Conservation (phyloP, 257 asterid genomes). For the Scutellaria baicalensis region DNA sequence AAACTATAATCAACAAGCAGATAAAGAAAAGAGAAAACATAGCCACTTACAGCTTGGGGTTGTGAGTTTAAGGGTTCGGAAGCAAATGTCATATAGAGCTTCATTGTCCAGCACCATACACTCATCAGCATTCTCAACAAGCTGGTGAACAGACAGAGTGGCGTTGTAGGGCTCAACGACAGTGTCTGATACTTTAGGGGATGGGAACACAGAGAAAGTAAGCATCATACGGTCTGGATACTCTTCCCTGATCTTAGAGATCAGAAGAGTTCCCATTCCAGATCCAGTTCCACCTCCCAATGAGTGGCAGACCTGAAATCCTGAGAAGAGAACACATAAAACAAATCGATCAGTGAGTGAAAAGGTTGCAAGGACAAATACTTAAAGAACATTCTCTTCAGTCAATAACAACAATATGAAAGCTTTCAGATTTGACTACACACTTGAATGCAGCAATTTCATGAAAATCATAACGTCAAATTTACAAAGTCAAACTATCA, state of each 20-base stretch:
- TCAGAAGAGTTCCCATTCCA: conserved; percentile 46
- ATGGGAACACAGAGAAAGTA: conserved; percentile 42
- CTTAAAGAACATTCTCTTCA: neutral
- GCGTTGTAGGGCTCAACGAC: conserved; percentile 48
- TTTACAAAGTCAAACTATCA: too few species aligned
- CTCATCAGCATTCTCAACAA: conserved; percentile 46
- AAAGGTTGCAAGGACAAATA: neutral
- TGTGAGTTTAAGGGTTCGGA: conserved; percentile 48
- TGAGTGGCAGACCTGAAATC: conserved; percentile 47
- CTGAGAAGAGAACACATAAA: conserved; percentile 3
- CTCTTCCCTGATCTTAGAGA: conserved; percentile 44
- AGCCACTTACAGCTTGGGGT: conserved; percentile 44
- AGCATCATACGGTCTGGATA: conserved; percentile 49
- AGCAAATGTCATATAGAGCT: conserved; percentile 45
- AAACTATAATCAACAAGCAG: neutral
- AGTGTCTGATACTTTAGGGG: conserved; percentile 44
- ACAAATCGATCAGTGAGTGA: neutral
- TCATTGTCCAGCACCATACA: conserved; percentile 48
- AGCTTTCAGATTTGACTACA: too few species aligned
- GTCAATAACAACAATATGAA: neutral
- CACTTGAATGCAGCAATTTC: too few species aligned
- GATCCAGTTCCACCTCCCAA: conserved; percentile 52
- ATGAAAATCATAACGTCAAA: too few species aligned
- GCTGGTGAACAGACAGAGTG: conserved; percentile 44
- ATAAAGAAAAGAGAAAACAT: neutral